Conservation (phyloP, 148 eudicot species). For the Cornus florida region DNA sequence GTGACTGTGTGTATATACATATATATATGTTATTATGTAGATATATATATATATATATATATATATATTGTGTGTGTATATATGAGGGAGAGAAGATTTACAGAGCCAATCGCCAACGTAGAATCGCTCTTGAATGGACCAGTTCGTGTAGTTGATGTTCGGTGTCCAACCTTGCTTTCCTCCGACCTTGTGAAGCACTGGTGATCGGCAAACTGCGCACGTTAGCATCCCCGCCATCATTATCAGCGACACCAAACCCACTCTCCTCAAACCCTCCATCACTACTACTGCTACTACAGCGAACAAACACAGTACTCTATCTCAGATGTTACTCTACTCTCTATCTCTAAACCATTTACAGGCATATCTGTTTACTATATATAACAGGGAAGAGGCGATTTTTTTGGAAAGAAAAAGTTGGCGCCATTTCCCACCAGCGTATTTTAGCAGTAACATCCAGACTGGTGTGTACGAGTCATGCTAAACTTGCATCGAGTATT, state of each 20-base stretch:
- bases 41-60: background rate
- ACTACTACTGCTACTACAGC: background rate
- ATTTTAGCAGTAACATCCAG: slow-evolving; percentile 15
- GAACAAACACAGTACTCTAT: no score
- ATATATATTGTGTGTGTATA: background rate
- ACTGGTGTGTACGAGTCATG: background rate
- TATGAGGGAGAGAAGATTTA: slow-evolving; percentile 13
- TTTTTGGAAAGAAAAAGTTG: background rate
- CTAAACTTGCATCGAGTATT: no score
- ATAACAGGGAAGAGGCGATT: background rate
- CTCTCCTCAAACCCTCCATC: slow-evolving; percentile 1
- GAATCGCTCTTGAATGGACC: slow-evolving; percentile 47
- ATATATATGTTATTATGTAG: background rate
- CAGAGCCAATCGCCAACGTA: slow-evolving; percentile 72
- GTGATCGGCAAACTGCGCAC: slow-evolving; percentile 20
- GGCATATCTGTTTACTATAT: background rate
- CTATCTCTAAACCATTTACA: slow-evolving; percentile 2
- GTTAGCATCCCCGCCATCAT: slow-evolving; percentile 25
- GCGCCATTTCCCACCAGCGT: slow-evolving; percentile 4
- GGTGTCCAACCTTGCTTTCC: slow-evolving; percentile 47
- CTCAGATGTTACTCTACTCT: background rate
- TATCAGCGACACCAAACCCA: slow-evolving; percentile 9
- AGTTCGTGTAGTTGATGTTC: slow-evolving; percentile 44
- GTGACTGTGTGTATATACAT: background rate
- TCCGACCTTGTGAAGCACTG: slow-evolving; percentile 49